Conservation (phyloP, 306 rosid species). For the Glycine tomentella region DNA sequence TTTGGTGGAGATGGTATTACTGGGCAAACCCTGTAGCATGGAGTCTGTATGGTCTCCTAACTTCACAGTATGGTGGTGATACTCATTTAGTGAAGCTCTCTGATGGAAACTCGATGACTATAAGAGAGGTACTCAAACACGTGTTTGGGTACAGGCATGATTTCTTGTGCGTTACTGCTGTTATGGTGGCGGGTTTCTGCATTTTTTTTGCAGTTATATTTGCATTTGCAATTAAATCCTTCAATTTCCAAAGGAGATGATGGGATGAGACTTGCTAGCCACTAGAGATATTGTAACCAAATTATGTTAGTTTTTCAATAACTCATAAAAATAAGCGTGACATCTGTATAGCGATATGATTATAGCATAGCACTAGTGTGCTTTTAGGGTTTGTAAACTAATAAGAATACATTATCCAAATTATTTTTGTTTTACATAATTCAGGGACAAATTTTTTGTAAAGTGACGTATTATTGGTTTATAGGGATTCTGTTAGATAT, state of each 20-base stretch:
- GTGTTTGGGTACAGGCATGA: conserved; percentile 89
- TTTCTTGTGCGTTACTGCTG: conserved; percentile 71
- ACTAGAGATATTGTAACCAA: conserved; percentile 23
- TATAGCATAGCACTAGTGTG: conserved; percentile 45
- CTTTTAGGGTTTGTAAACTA: conserved; percentile 49
- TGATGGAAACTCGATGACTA: conserved; percentile 58
- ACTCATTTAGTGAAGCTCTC: conserved; percentile 64
- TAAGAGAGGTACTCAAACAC: conserved; percentile 60
- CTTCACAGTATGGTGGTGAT: conserved; percentile 88
- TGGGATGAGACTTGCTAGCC: conserved; percentile 35
- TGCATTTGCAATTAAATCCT: conserved; percentile 93
- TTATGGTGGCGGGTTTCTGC: conserved; percentile 94
- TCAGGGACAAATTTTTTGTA: conserved; percentile 37
- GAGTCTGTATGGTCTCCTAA: conserved; percentile 88
- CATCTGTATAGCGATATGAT: conserved; percentile 57
- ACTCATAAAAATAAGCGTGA: conserved; percentile 44
- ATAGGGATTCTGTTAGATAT: conserved; percentile 33
- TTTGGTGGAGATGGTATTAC: conserved; percentile 99
- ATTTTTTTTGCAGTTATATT: conserved; percentile 77
- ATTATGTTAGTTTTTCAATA: conserved; percentile 41
- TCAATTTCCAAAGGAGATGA: conserved; percentile 98
- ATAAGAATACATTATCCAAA: conserved; percentile 40
- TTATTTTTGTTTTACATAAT: conserved; percentile 33
- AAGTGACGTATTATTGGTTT: conserved; percentile 35
- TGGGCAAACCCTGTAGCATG: conserved; percentile 99